These are phyloP conservation scores for Clarkia xantiana DNA, from an alignment of 345 rosid species.

Conservation along the genomic window DNA sequence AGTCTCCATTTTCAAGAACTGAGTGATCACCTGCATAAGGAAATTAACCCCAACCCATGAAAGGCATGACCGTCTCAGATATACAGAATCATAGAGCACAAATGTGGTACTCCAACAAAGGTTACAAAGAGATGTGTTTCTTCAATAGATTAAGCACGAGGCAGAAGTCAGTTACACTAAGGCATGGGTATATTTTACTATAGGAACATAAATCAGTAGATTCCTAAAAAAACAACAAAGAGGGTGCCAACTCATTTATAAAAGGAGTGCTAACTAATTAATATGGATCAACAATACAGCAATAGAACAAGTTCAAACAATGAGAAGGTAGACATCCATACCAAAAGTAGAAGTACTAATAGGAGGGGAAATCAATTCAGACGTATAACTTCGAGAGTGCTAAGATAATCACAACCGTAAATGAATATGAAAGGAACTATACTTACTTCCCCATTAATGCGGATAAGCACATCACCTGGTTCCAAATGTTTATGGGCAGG, in stretches of 20 bases:
- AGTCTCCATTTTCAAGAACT: conserved; percentile 65
- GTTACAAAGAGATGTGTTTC: too few relatives aligned
- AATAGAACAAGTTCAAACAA: background rate
- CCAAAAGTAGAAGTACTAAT: too few relatives aligned
- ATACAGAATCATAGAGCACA: too few relatives aligned
- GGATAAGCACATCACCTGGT: conserved; percentile 91
- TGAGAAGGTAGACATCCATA: background rate
- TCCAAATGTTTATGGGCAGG: conserved; percentile 73
- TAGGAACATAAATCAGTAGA: too few relatives aligned
- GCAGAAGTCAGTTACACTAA: too few relatives aligned
- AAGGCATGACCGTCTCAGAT: background rate
- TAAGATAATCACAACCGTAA: too few relatives aligned
- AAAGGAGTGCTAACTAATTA: background rate
- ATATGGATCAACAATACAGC: background rate
- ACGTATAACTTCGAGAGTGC: background rate
- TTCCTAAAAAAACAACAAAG: background rate
- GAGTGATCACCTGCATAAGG: conserved; percentile 63
- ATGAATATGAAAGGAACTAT: background rate
- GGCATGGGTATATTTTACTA: too few relatives aligned
- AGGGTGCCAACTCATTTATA: background rate
- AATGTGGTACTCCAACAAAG: too few relatives aligned
- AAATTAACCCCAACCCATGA: conserved; percentile 5
- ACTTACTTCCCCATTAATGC: conserved; percentile 79
- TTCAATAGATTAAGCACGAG: too few relatives aligned
- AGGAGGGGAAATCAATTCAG: too few relatives aligned